Conservation (phyloP, 257 asterid genomes). For the Jacaranda copaia region DNA sequence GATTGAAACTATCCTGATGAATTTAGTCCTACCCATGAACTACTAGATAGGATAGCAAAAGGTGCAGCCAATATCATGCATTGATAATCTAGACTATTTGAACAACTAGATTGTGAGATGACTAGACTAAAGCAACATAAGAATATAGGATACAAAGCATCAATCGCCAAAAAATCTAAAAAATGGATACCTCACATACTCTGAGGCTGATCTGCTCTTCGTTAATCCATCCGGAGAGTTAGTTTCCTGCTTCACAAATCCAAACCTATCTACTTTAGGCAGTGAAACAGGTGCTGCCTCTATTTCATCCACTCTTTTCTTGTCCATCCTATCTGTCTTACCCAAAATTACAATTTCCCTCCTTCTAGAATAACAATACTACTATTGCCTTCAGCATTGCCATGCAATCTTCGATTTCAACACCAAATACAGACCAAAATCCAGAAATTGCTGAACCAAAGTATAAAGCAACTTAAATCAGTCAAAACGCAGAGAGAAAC, state of each 20-base stretch:
- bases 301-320: conserved; percentile 71
- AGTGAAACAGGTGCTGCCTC: conserved; percentile 57
- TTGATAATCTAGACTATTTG: not conserved
- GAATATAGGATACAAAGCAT: not conserved
- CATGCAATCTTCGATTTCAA: conserved; percentile 35
- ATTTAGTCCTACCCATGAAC: not conserved
- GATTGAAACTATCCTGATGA: conserved; percentile 3
- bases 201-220: conserved; percentile 68
- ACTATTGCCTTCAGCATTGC: conserved; percentile 37
- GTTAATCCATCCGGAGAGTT: conserved; percentile 65
- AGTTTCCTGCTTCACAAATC: conserved; percentile 74
- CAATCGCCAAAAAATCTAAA: conserved; percentile 25
- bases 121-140: not conserved
- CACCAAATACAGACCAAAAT: conserved; percentile 32
- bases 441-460: conserved; percentile 27
- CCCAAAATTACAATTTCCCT: conserved; percentile 35
- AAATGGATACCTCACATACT: conserved; percentile 71
- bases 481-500: conserved; percentile 21
- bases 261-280: conserved; percentile 75
- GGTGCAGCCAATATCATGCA: conserved; percentile 16
- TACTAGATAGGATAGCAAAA: not conserved
- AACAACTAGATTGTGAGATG: not conserved
- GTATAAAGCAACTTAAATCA: conserved; percentile 29
- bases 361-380: conserved; percentile 20
- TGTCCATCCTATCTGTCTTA: conserved; percentile 62